Evolutionary conservation across 495 filamentous ascomycete genomes (phyloP).

Genomic region (Neurospora sp.): DNA sequence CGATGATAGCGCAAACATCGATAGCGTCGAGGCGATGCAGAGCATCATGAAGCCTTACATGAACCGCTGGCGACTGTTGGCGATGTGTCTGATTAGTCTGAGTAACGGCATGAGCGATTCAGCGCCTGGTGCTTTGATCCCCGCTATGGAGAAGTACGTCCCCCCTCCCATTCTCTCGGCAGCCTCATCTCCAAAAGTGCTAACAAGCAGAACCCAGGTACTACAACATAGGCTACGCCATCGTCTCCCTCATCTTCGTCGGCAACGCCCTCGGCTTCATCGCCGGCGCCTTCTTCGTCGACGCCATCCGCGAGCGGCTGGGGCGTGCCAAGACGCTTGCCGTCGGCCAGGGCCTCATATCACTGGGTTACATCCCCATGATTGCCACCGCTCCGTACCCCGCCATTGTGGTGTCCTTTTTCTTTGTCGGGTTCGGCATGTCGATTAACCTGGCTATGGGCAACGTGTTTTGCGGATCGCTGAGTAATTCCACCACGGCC

Average conservation of each 20-base stretch:
- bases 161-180: neutral
- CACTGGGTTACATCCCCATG: conserved; percentile 50
- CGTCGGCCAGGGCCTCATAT: conserved; percentile 41
- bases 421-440: conserved; percentile 57
- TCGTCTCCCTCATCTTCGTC: conserved; percentile 73
- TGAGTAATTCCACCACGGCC: conserved; percentile 51
- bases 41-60: conserved; percentile 10
- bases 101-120: conserved; percentile 51
- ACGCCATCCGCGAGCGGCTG: conserved; percentile 45
- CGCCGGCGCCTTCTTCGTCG: conserved; percentile 54
- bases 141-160: conserved; percentile 50
- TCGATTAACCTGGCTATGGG: conserved; percentile 59
- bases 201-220: too few species aligned
- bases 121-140: conserved; percentile 63
- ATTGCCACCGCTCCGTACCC: conserved; percentile 59
- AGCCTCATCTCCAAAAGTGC: too few species aligned
- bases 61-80: conserved; percentile 37
- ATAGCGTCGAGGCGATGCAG: conserved; percentile 9
- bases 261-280: conserved; percentile 71
- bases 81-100: conserved; percentile 44
- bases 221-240: conserved; percentile 62
- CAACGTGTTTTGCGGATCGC: conserved; percentile 65
- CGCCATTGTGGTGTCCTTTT: conserved; percentile 52
- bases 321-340: conserved; percentile 56
- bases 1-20: neutral